Evolutionary conservation across 148 eudicot genomes (phyloP), one percentile per base, ranked within the genome.

Genomic region (Fagopyrum homotropicum): DNA sequence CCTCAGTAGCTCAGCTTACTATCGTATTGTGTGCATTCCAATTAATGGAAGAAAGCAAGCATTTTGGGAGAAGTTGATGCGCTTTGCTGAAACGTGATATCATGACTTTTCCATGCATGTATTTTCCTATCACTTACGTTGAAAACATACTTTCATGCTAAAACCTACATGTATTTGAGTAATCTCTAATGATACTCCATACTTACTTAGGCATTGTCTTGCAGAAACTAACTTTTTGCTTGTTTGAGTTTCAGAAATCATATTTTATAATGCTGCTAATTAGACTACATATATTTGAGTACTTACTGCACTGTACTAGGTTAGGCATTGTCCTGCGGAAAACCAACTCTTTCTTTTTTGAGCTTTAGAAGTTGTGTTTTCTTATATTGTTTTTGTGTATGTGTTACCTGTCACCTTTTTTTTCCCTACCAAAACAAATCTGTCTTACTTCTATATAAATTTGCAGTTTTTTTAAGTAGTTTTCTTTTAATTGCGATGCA

Each of bases 401-500:
- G 43, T 64, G 45, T 64, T 30, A 64, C 19, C 9, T 56, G 3
- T 19, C 26, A 22, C 26, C 26, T 22, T 22, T 22, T 22, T 22
- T 22, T 22, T 22, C 26, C 26, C 26, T 22, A 22, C 26, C 26
- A 22, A 22, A 22, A 22, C 26, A 22, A 22, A 22, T 22, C 45
- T 14, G 0, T 40, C n/a, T 64, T 40, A 12, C n/a, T 35, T 45
- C 4, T 45, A 15, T 45, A 14, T 45, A 30, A 51, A 63, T 60
- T 19, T 29, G 7, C 17, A 9, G 44, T 47, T 6, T 17, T 16
- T 60, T 66, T 6, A 47, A 52, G 72, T 76, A 54, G 47, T 79
- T 69, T 69, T 69, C 9, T 30, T 16, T 1, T 68, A 17, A 77
- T 73, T 69, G 61, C 75, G 35, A 70, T 84, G 79, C 97, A 94